A percentile compares a stretch with the other conserved stretches of the same genome.
Evolutionary conservation across 768 basidiomycete genomes (phyloP).

Genomic region (Piloderma croceum): DNA sequence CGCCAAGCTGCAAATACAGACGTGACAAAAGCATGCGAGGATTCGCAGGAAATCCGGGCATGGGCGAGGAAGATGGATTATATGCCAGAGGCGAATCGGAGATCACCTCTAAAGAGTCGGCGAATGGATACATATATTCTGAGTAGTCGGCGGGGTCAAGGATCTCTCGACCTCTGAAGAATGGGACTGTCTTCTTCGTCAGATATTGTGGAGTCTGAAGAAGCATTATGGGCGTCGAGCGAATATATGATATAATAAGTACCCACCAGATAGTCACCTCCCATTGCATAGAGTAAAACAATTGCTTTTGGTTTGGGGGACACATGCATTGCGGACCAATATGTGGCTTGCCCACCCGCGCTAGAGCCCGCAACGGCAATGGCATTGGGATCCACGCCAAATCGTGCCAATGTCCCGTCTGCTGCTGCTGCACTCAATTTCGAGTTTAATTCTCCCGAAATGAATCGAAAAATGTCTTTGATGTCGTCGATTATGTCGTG

Average conservation of each 20-base stretch:
- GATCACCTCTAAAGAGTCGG: slow-evolving; percentile 16
- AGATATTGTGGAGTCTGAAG: slow-evolving; percentile 49
- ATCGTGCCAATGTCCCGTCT: slow-evolving; percentile 17
- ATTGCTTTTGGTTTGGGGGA: slow-evolving; percentile 49
- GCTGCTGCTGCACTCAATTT: not conserved
- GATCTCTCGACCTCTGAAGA: slow-evolving; percentile 52
- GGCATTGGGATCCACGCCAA: slow-evolving; percentile 36
- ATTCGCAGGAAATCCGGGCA: slow-evolving; percentile 57
- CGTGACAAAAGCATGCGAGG: slow-evolving; percentile 55
- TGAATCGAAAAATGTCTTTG: slow-evolving; percentile 47
- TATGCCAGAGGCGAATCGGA: slow-evolving; percentile 45
- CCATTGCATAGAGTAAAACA: slow-evolving; percentile 57
- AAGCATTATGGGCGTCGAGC: slow-evolving; percentile 2
- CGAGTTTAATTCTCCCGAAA: slow-evolving; percentile 23
- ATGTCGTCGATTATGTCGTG: slow-evolving; percentile 57
- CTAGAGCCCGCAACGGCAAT: slow-evolving; percentile 54
- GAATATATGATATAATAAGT: not conserved
- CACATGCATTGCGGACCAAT: slow-evolving; percentile 52
- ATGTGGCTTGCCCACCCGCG: slow-evolving; percentile 60
- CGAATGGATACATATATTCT: slow-evolving; percentile 43
- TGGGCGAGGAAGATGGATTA: slow-evolving; percentile 37
- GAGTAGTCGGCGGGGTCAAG: slow-evolving; percentile 43
- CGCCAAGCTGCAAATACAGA: slow-evolving; percentile 55
- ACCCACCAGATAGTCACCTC: slow-evolving; percentile 49
- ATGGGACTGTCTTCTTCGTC: slow-evolving; percentile 39